phyloP scores from a whole-genome alignment of 1,139 yeast species.

The Diutina mesorugosa region DNA sequence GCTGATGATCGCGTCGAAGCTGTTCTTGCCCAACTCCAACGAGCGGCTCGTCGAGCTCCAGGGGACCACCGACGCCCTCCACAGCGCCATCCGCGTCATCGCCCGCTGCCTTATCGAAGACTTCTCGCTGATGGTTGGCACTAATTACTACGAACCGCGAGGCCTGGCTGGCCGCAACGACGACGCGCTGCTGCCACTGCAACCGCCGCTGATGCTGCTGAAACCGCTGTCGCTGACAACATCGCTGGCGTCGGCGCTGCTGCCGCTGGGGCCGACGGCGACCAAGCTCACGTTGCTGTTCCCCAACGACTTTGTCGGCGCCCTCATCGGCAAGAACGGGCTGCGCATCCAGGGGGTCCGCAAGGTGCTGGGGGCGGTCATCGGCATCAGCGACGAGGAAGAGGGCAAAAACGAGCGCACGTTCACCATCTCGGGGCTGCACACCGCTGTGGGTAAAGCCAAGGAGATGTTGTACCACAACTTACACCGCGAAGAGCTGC shows the following conservation, averaged over 20 bases:
- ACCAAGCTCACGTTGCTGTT: constrained; percentile 16
- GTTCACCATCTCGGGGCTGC: constrained; percentile 62
- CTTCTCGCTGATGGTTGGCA: constrained; percentile 44
- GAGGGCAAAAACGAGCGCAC: constrained; percentile 53
- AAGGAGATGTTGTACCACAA: constrained; percentile 56
- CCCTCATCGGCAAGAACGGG: constrained; percentile 81
- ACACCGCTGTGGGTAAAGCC: constrained; percentile 57
- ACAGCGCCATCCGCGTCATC: constrained; percentile 44
- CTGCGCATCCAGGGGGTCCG: constrained; percentile 80
- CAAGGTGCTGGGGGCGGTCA: constrained; percentile 67
- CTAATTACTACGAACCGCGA: constrained; percentile 54
- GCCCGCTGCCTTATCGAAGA: constrained; percentile 63
- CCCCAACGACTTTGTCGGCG: constrained; percentile 82
- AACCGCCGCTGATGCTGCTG: background rate
- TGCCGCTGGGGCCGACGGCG: background rate
- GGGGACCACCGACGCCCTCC: constrained; percentile 59
- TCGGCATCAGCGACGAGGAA: constrained; percentile 64
- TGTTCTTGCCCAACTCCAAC: constrained; percentile 69
- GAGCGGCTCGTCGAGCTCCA: constrained; percentile 86
- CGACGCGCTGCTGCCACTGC: background rate
- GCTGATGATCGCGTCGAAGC: constrained; percentile 82
- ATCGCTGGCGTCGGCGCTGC: constrained; percentile 7
- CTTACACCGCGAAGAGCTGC: constrained; percentile 64
- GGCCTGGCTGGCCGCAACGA: constrained; percentile 5
- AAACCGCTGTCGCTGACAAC: constrained; percentile 6